Evolutionary conservation across 352 stramenopile genomes (phyloP), one percentile per base, ranked within the genome.

Genomic region (Globisporangium paddicum): DNA sequence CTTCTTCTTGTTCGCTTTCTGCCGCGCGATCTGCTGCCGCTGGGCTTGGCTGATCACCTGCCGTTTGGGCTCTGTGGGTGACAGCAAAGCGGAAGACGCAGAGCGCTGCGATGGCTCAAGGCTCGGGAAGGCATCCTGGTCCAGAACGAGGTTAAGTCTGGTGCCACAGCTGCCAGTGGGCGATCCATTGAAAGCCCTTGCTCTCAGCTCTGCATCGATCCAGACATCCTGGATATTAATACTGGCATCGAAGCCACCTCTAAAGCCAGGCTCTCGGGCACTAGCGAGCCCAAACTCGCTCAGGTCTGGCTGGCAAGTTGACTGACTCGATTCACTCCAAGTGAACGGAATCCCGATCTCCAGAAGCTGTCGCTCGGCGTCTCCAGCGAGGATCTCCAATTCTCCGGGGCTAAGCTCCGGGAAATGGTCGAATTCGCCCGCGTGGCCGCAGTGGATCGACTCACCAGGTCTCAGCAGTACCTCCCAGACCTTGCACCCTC

Each of bases 361-460:
- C 13, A 82, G 45, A 6, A 79, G 58, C 52, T 75, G 63, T 1
- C 63, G 51, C 46, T 69, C 66, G 18, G 68, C 68, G 42, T 77
- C 73, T 41, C 70, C 34, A 1, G 70, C 70, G 13, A 82, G 40
- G 8, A 60, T 67, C 30, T 79, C 73, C 16, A 82, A 62, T 46
- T 82, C 59, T 7, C 54, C 44, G 1, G 50, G n/a, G 8, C 45
- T 60, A 37, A 67, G 48, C 19, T 65, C 59, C 14, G 52, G 55
- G 38, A 62, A 67, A 19, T 56, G 44, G 40, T 47, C 53, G 35
- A 70, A 67, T 8, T 44, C 34, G 19, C 61, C 38, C 23, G 2
- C 42, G 4, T 38, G 55, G 0, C 21, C 5, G 19, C 3, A 42
- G n/a, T 35, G 45, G n/a, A 19, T 40, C 19, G 23, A 19, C 26